Evolutionary conservation across 768 basidiomycete genomes (phyloP), one percentile per base, ranked within the genome.

Genomic region (Sarcodon aspratus): DNA sequence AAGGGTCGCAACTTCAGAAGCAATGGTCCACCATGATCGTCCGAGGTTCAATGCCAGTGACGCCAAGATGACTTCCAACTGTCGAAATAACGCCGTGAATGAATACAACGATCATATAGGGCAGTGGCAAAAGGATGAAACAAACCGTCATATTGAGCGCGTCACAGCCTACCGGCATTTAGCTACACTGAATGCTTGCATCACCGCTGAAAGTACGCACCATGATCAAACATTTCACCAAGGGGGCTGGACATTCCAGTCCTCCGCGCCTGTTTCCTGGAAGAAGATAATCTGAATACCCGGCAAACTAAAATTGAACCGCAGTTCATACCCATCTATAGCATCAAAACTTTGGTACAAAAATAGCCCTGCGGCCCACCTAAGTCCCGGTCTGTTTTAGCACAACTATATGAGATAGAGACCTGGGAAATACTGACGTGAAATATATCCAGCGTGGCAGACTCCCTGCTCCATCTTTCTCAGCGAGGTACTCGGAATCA

Each of bases 161-260:
- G 61, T 95, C 92, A 59, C 88, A 93, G 4, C 87, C 86, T 89
- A 42, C 6, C 47, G 21, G 6, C 6, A 46, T 27, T 33, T 12
- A 45, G 11, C 31, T 40, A 47, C 46, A 38, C 42, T 33, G 40
- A 27, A 42, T 15, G 13, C 40, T 42, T 9, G 2, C 13, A 27
- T 42, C 9, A 8, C 17, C 3, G 18, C 44, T 27, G 48, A n/a
- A 18, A 42, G 36, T 36, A 57, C 71, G 45, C 56, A 84, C 93
- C 95, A 65, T 98, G 96, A 61, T 99, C 96, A 63, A 99, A 99
- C 82, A 98, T 84, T 64, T 99, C 89, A 13, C 96, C 96, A 33
- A 98, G 68, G 21, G 95, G 95, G 5, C 96, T 90, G n/a, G 92
- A 86, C 89, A 96, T 98, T 1, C 92, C 92, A 1, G 93, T 95